Evolutionary conservation across 495 filamentous ascomycete genomes (phyloP).

Genomic region (Penicillium subrubescens): DNA sequence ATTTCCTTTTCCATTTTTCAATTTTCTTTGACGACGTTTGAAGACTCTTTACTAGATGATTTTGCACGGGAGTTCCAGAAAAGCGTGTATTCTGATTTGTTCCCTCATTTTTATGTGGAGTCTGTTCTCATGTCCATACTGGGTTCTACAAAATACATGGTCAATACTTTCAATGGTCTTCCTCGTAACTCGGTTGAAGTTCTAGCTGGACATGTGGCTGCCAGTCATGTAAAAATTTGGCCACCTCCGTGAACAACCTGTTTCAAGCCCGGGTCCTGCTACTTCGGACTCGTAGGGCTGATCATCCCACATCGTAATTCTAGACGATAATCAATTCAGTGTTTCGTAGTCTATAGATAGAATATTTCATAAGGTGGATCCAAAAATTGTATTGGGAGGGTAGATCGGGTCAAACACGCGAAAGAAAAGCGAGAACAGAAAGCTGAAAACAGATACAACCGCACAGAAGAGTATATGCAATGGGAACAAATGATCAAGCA

Average conservation of each 20-base stretch:
- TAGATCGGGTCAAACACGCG: constrained; percentile 2
- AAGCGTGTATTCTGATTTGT: not conserved
- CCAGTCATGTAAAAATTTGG: too few species aligned
- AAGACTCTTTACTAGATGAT: not conserved
- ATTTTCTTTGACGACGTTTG: not conserved
- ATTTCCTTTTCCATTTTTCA: not conserved
- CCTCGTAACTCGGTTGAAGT: not conserved
- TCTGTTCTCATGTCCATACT: not conserved
- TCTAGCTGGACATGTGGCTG: too few species aligned
- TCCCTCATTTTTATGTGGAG: not conserved
- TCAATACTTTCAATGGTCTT: not conserved
- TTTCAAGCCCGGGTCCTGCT: too few species aligned
- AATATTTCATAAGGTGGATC: not conserved
- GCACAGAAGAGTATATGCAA: constrained; percentile 29
- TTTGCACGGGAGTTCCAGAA: not conserved
- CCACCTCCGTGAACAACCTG: too few species aligned
- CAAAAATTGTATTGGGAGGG: constrained; percentile 5
- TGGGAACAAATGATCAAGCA: constrained; percentile 18
- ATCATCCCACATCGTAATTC: too few species aligned
- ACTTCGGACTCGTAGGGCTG: too few species aligned
- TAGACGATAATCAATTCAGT: too few species aligned
- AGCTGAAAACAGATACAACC: constrained; percentile 18
- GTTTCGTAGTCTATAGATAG: not conserved
- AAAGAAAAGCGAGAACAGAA: constrained; percentile 11
- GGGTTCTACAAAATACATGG: not conserved